phyloP scores from a whole-genome alignment of 139 green algal species.

The Volvox africanus region DNA sequence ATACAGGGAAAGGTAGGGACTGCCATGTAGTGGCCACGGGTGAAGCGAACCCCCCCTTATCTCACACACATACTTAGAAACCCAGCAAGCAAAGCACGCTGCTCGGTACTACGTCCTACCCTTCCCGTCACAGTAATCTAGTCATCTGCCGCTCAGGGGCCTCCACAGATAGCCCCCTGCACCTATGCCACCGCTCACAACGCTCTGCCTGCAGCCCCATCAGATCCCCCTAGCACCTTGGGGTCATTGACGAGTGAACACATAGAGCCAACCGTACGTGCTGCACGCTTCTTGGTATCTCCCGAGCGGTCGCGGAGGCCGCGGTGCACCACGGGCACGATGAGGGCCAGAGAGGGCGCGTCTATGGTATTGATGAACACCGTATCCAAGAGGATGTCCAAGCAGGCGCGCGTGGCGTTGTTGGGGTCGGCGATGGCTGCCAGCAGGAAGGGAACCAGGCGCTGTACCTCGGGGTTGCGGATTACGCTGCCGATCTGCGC shows the following conservation, averaged over 20 bases:
- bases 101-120: no score
- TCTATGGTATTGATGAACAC: slow-evolving; percentile 97
- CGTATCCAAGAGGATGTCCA: slow-evolving; percentile 89
- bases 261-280: slow-evolving; percentile 96
- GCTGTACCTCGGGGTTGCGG: slow-evolving; percentile 92
- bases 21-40: no score
- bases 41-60: no score
- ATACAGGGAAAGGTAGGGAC: no score
- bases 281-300: slow-evolving; percentile 95
- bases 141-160: no score
- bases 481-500: slow-evolving; percentile 93
- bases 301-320: slow-evolving; percentile 90
- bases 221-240: slow-evolving; percentile 62
- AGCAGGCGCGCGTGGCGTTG: slow-evolving; percentile 69
- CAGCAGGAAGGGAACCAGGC: slow-evolving; percentile 88
- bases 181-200: no score
- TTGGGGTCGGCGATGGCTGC: slow-evolving; percentile 90
- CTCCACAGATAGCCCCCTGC: no score
- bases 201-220: no score
- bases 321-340: slow-evolving; percentile 94
- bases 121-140: no score
- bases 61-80: no score
- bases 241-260: slow-evolving; percentile 92
- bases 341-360: slow-evolving; percentile 91
- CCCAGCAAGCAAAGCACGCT: no score